Evolutionary conservation across 441 rosid species (phyloP).

Genomic region (Metrosideros polymorpha): DNA sequence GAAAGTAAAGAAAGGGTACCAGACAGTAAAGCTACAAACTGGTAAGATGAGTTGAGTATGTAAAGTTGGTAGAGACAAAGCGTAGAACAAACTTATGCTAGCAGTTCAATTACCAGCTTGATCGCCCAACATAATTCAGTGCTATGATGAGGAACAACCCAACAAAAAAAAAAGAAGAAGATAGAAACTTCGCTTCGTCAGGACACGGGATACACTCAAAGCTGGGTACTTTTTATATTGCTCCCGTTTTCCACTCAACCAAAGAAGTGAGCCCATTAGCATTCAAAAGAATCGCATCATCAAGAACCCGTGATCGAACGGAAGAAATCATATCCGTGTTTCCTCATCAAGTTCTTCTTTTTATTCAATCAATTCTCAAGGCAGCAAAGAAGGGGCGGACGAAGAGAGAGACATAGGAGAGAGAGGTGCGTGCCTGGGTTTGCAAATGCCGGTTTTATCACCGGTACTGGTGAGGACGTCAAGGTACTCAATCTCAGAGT

Average conservation of each 20-base stretch:
- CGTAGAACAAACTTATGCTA: not conserved
- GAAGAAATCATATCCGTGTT: not conserved
- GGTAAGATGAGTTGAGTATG: not conserved
- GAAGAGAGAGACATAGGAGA: too few species aligned
- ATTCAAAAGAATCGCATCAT: not conserved
- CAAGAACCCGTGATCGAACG: not conserved
- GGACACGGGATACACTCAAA: not conserved
- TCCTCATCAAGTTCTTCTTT: not conserved
- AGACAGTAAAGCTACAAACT: not conserved
- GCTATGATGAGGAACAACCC: not conserved
- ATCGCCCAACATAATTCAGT: not conserved
- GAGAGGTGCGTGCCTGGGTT: conserved; percentile 50
- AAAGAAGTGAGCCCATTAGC: not conserved
- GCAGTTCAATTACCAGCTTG: not conserved
- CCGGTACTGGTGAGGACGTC: conserved; percentile 69
- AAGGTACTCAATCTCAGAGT: conserved; percentile 30
- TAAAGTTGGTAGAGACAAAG: not conserved
- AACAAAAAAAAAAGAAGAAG: not conserved
- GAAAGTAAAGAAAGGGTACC: not conserved
- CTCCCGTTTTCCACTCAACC: not conserved
- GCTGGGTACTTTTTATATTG: not conserved
- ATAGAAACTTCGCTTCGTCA: not conserved
- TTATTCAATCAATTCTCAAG: not conserved
- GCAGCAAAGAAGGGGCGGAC: not conserved
- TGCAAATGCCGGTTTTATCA: conserved; percentile 51